phyloP scores from a whole-genome alignment of 2,329 filamentous ascomycete genomes.

The Diplodia scrobiculata region DNA sequence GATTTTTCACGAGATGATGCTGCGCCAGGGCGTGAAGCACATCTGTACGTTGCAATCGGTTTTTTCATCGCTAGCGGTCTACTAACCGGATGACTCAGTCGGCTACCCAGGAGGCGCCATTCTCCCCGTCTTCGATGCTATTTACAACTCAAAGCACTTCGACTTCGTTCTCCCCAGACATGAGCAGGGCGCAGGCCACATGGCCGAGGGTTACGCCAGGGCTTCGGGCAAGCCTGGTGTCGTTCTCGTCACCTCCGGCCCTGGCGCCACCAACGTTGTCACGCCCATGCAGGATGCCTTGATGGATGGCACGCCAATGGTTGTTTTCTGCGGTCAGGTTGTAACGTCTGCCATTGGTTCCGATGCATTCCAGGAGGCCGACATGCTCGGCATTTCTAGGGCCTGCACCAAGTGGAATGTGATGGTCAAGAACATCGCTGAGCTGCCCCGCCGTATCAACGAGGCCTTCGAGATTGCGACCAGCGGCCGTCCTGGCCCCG shows the following conservation, averaged over 20 bases:
- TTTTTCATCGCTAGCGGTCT: constrained; percentile 7
- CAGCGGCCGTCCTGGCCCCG: constrained; percentile 87
- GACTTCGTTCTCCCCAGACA: constrained; percentile 93
- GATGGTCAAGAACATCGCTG: constrained; percentile 93
- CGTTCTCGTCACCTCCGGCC: constrained; percentile 93
- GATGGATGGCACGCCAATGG: constrained; percentile 92
- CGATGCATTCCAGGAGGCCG: constrained; percentile 95
- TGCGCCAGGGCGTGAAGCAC: constrained; percentile 86
- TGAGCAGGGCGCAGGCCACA: constrained; percentile 97
- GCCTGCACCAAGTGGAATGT: constrained; percentile 99
- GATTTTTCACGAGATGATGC: constrained; percentile 99
- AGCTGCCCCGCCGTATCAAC: constrained; percentile 90
- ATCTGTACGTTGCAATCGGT: constrained; percentile 69
- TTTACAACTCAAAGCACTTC: constrained; percentile 97
- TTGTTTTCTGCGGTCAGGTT: constrained; percentile 95
- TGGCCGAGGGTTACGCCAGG: constrained; percentile 96
- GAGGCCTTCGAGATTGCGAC: constrained; percentile 98
- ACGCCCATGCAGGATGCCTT: constrained; percentile 96
- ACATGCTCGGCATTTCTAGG: constrained; percentile 89
- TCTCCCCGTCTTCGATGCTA: constrained; percentile 96
- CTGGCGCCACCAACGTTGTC: constrained; percentile 93
- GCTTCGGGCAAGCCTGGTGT: constrained; percentile 93
- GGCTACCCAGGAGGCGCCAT: constrained; percentile 92
- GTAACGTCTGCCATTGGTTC: constrained; percentile 86
- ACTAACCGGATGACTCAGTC: constrained; percentile 41